Percentiles rank a stretch among this genome's conserved stretches.
Evolutionary conservation across 2,329 filamentous ascomycete genomes (phyloP).

Genomic region (Aspergillus arachidicola): DNA sequence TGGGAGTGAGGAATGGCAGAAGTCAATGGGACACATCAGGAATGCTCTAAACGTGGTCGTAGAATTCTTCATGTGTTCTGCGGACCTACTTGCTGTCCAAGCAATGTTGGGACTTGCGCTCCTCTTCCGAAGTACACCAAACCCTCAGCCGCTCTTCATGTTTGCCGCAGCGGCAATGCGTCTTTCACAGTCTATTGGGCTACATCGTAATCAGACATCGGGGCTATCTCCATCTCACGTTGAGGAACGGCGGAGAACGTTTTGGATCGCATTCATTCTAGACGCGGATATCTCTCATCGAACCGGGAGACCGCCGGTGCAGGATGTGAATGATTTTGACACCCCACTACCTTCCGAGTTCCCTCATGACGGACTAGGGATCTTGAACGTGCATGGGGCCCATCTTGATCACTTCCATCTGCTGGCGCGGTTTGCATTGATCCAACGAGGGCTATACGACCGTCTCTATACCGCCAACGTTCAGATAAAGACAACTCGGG

Average conservation of each 20-base stretch:
- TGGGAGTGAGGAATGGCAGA: constrained; percentile 17
- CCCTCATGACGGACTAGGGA: constrained; percentile 15
- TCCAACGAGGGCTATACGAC: constrained; percentile 17
- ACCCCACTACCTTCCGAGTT: constrained; percentile 13
- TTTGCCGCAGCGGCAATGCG: constrained; percentile 24
- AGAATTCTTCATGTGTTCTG: constrained; percentile 20
- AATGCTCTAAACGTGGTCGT: constrained; percentile 23
- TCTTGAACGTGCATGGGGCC: constrained; percentile 8
- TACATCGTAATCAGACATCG: constrained; percentile 19
- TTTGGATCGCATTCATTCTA: constrained; percentile 27
- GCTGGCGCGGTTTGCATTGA: constrained; percentile 16
- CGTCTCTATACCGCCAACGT: constrained; percentile 14
- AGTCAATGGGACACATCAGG: constrained; percentile 21
- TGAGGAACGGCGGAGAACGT: constrained; percentile 21
- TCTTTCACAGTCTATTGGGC: constrained; percentile 24
- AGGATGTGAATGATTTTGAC: constrained; percentile 22
- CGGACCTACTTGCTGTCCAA: constrained; percentile 23
- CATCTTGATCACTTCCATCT: constrained; percentile 21
- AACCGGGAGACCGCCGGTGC: constrained; percentile 22
- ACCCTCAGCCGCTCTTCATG: constrained; percentile 26
- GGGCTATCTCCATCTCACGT: constrained; percentile 15
- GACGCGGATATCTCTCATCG: constrained; percentile 26
- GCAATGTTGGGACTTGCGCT: constrained; percentile 23
- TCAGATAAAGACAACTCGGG: constrained; percentile 1
- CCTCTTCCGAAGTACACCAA: constrained; percentile 27